phyloP scores from a whole-genome alignment of 2,329 filamentous ascomycete species.

The Eutypa lata region DNA sequence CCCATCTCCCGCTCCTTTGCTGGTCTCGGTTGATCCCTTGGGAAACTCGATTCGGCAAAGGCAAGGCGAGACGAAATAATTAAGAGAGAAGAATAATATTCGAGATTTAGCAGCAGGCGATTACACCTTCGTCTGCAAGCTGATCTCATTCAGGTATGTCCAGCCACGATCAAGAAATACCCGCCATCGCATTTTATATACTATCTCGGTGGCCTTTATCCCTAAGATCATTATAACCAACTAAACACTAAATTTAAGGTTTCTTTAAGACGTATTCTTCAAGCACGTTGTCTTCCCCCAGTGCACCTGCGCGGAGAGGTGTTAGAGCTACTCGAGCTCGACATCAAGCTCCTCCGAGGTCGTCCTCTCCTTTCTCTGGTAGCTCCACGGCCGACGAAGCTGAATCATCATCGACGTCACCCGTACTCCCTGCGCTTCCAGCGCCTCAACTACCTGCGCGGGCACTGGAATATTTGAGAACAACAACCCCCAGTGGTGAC shows the following conservation, averaged over 20 bases:
- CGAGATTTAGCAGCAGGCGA: conserved; percentile 61
- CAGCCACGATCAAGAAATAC: conserved; percentile 2
- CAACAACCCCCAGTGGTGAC: conserved; percentile 34
- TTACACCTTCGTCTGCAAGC: conserved; percentile 53
- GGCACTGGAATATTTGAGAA: conserved; percentile 52
- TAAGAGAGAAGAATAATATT: not conserved
- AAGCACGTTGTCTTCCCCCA: conserved; percentile 52
- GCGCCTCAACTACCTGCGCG: conserved; percentile 57
- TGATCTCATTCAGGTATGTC: conserved; percentile 46
- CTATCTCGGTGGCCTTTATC: not conserved
- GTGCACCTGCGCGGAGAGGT: conserved; percentile 61
- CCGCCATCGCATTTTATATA: not conserved
- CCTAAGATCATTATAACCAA: not conserved
- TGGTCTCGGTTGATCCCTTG: not conserved
- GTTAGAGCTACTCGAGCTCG: conserved; percentile 34
- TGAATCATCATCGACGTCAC: conserved; percentile 50
- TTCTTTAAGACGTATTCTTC: conserved; percentile 54
- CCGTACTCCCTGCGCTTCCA: conserved; percentile 55
- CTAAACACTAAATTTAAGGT: conserved; percentile 24
- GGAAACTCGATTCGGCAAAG: not conserved
- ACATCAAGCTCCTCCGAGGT: conserved; percentile 33
- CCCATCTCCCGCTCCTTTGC: not conserved
- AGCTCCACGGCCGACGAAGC: conserved; percentile 58
- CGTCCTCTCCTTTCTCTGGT: conserved; percentile 59
- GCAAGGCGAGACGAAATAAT: not conserved